These are phyloP conservation scores for Solanum infundibuliforme DNA, from an alignment of 257 asterid genomes.

Conservation along the genomic window DNA sequence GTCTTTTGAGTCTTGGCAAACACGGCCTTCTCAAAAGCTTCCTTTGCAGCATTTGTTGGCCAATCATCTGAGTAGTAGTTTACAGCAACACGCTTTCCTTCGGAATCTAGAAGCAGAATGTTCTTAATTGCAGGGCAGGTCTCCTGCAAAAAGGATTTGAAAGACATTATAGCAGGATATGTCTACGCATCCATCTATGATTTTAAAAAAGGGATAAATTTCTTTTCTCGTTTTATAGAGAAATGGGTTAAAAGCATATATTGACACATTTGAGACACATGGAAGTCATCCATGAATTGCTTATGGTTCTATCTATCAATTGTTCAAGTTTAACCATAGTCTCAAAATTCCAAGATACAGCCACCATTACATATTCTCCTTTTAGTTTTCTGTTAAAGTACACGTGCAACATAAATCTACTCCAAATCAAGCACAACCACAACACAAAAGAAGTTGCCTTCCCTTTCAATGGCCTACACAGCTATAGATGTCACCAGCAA, in stretches of 20 bases:
- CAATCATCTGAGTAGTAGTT: constrained; percentile 76
- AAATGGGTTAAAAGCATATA: background rate
- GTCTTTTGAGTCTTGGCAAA: constrained; percentile 72
- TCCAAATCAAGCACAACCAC: background rate
- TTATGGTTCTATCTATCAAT: background rate
- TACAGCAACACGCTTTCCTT: constrained; percentile 69
- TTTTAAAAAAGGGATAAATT: background rate
- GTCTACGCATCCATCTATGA: background rate
- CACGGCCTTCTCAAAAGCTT: constrained; percentile 61
- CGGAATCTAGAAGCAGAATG: constrained; percentile 72
- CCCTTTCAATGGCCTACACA: background rate
- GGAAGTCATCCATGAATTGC: background rate
- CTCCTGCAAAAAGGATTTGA: constrained; percentile 29
- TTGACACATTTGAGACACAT: background rate
- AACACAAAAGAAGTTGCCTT: background rate
- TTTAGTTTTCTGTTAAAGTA: background rate
- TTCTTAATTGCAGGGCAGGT: constrained; percentile 55
- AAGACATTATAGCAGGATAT: background rate
- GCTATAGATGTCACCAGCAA: background rate
- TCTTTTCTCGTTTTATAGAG: background rate
- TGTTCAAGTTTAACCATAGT: background rate
- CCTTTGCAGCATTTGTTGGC: constrained; percentile 61
- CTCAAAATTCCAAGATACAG: background rate
- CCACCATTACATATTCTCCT: background rate
- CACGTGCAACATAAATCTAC: background rate